phyloP scores from a whole-genome alignment of 768 basidiomycete species.

The Tricholoma sp. region DNA sequence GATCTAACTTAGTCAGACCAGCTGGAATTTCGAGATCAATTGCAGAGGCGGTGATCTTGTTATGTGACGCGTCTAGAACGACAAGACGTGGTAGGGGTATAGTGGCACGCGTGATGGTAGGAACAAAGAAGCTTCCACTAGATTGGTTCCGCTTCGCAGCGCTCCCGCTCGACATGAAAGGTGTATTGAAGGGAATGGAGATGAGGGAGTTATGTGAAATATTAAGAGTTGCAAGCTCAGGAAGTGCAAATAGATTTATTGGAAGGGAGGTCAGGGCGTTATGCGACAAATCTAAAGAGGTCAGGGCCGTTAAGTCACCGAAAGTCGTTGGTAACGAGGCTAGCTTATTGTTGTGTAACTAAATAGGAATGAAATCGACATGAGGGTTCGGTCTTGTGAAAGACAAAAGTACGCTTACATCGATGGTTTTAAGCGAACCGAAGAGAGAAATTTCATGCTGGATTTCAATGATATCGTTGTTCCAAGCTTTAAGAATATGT shows the following conservation, averaged over 20 bases:
- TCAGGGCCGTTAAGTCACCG: constrained; percentile 61
- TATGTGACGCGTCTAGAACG: constrained; percentile 61
- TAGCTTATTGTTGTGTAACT: constrained; percentile 78
- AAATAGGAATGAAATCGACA: constrained; percentile 3
- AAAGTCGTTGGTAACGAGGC: constrained; percentile 57
- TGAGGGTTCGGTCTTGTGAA: background rate
- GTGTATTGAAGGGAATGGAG: constrained; percentile 55
- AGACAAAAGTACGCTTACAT: constrained; percentile 35
- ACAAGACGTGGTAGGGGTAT: constrained; percentile 61
- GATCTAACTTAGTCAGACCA: constrained; percentile 50
- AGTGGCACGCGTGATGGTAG: constrained; percentile 55
- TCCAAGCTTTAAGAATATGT: constrained; percentile 69
- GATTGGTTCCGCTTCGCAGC: constrained; percentile 23
- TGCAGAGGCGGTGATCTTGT: constrained; percentile 49
- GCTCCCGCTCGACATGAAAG: constrained; percentile 36
- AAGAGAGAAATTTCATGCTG: constrained; percentile 83
- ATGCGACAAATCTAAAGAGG: constrained; percentile 67
- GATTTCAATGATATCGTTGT: constrained; percentile 73
- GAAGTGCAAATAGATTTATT: constrained; percentile 58
- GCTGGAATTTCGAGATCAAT: constrained; percentile 55
- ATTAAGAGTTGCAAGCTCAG: constrained; percentile 60
- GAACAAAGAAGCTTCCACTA: constrained; percentile 58
- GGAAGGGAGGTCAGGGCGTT: constrained; percentile 65
- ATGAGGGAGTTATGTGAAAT: constrained; percentile 66
- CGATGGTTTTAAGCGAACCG: constrained; percentile 73